phyloP scores from a whole-genome alignment of 305 asterid species.

The Solanum aculeatissimum region DNA sequence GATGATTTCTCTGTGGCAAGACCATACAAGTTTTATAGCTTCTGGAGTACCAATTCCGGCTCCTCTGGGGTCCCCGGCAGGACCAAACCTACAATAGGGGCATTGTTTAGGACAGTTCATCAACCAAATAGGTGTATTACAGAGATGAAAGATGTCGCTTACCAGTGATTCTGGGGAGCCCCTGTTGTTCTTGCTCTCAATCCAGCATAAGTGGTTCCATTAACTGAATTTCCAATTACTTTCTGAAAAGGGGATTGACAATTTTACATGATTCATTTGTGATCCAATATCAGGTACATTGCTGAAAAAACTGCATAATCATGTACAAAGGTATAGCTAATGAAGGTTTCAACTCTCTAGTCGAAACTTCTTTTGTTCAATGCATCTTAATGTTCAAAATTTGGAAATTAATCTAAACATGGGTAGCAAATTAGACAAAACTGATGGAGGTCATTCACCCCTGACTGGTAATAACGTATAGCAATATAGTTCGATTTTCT shows the following conservation, averaged over 20 bases:
- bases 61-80: constrained; percentile 81
- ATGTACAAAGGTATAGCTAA: not conserved
- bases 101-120: not conserved
- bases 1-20: constrained; percentile 70
- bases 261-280: not conserved
- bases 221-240: constrained; percentile 73
- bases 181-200: constrained; percentile 91
- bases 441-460: not conserved
- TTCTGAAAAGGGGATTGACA: constrained; percentile 30
- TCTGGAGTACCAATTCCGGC: constrained; percentile 88
- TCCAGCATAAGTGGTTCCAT: constrained; percentile 92
- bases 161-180: constrained; percentile 98
- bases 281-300: not conserved
- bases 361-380: not conserved
- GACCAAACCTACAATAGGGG: constrained; percentile 56
- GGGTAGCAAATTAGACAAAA: not conserved
- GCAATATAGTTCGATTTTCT: not conserved
- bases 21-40: constrained; percentile 78
- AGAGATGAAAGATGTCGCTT: not conserved
- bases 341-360: not conserved
- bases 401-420: not conserved
- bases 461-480: not conserved
- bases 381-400: not conserved
- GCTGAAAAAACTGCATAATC: not conserved
- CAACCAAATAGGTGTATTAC: not conserved